phyloP scores from a whole-genome alignment of 371 early-diverging fungal species.

The Haplosporangium sp. region DNA sequence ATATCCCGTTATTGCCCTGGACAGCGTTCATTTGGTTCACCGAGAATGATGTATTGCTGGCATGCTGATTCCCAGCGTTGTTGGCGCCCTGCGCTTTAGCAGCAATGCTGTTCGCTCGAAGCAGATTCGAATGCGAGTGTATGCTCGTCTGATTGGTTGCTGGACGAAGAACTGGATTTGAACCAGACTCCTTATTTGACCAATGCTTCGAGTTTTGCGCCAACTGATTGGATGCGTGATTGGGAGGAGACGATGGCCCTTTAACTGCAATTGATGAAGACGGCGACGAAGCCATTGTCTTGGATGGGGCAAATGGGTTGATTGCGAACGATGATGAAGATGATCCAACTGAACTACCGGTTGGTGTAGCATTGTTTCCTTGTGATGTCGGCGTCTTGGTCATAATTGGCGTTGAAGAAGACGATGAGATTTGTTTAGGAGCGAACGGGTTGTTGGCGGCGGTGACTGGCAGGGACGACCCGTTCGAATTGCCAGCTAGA shows the following conservation, averaged over 20 bases:
- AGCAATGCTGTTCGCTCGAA: conserved; percentile 36
- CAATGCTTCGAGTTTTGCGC: no score
- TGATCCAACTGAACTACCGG: not conserved
- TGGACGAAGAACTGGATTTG: not conserved
- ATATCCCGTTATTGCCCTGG: not conserved
- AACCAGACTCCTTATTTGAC: no score
- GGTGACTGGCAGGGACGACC: not conserved
- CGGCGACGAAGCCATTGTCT: no score
- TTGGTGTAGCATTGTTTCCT: not conserved
- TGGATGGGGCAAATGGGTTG: no score
- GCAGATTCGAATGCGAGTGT: conserved; percentile 2
- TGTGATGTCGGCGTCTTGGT: not conserved
- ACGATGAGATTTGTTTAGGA: not conserved
- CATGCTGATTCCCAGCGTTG: not conserved
- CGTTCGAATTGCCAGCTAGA: not conserved
- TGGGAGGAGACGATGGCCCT: no score
- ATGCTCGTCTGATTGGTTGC: not conserved
- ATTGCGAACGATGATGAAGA: no score
- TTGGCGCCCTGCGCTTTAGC: not conserved
- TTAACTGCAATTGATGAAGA: no score
- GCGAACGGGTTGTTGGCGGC: not conserved
- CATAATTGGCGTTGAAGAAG: not conserved
- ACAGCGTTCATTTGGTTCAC: not conserved
- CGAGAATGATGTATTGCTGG: not conserved
- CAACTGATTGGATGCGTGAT: no score